Percentiles rank a stretch among this genome's conserved stretches.
Evolutionary conservation across 2,329 filamentous ascomycete species (phyloP).

Genomic region (Bipolaris victoriae): DNA sequence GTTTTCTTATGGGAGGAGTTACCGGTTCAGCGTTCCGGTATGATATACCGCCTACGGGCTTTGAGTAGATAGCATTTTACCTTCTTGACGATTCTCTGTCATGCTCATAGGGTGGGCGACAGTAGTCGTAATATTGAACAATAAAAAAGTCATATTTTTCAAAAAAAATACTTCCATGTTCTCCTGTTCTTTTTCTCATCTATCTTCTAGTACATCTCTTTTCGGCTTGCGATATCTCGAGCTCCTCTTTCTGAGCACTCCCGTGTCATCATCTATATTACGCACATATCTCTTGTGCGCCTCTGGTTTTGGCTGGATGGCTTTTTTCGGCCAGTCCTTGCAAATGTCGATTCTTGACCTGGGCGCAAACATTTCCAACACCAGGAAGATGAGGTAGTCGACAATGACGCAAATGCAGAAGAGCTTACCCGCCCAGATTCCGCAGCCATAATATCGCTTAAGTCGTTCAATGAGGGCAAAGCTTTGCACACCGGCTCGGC

Average conservation of each 20-base stretch:
- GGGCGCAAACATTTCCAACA: constrained; percentile 87
- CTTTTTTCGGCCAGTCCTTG: constrained; percentile 88
- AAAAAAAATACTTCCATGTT: not conserved
- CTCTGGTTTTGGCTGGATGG: constrained; percentile 18
- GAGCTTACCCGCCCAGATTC: constrained; percentile 96
- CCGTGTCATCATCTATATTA: constrained; percentile 16
- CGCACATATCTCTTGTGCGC: constrained; percentile 18
- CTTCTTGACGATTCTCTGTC: constrained; percentile 28
- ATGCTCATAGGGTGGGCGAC: constrained; percentile 18
- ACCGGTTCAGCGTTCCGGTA: constrained; percentile 21
- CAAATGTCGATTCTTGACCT: constrained; percentile 86
- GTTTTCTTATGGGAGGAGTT: constrained; percentile 25
- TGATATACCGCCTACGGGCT: constrained; percentile 16
- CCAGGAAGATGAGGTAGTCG: constrained; percentile 88
- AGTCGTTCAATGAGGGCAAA: constrained; percentile 93
- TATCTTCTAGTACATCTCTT: constrained; percentile 27
- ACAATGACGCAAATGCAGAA: constrained; percentile 95
- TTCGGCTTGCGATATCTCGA: constrained; percentile 36
- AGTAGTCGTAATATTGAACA: constrained; percentile 32
- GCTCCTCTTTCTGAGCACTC: constrained; percentile 34
- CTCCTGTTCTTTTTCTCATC: constrained; percentile 8
- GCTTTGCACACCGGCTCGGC: constrained; percentile 73
- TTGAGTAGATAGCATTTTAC: constrained; percentile 26
- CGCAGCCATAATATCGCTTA: constrained; percentile 96
- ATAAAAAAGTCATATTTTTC: constrained; percentile 6